Evolutionary conservation across 164 flowering plant genomes (phyloP).

Genomic region (Annona cherimola): DNA sequence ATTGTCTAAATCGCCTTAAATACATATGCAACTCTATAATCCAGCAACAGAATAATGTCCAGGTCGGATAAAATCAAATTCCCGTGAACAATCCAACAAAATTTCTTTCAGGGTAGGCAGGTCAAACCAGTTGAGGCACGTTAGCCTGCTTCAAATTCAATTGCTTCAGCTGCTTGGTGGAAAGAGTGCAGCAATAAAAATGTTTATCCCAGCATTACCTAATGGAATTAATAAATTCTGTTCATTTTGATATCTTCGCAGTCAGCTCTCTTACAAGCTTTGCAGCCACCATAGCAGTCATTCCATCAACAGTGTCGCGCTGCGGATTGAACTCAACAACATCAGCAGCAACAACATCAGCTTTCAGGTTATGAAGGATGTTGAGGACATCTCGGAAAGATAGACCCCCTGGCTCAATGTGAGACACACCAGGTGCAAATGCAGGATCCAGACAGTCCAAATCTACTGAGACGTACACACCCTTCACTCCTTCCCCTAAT

Average conservation of each 20-base stretch:
- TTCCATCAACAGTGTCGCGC: constrained; percentile 97
- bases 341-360: constrained; percentile 87
- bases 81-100: too few relatives aligned
- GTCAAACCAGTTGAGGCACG: too few relatives aligned
- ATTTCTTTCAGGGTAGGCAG: too few relatives aligned
- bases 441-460: constrained; percentile 96
- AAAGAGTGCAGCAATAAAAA: constrained; percentile 4
- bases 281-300: constrained; percentile 99
- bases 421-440: constrained; percentile 98
- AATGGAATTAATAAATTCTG: neutral
- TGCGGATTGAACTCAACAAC: constrained; percentile 98
- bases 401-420: constrained; percentile 98
- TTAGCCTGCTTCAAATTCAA: too few relatives aligned
- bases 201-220: neutral
- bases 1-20: too few relatives aligned
- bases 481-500: constrained; percentile 94
- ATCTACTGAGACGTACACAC: constrained; percentile 88
- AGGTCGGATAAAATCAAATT: too few relatives aligned
- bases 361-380: constrained; percentile 89
- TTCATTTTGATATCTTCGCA: constrained; percentile 78
- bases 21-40: too few relatives aligned
- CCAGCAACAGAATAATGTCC: too few relatives aligned
- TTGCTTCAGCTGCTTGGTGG: neutral
- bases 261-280: constrained; percentile 88
- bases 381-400: constrained; percentile 93